phyloP scores from a whole-genome alignment of 129 eudicot genomes.

The Artemisia annua region DNA sequence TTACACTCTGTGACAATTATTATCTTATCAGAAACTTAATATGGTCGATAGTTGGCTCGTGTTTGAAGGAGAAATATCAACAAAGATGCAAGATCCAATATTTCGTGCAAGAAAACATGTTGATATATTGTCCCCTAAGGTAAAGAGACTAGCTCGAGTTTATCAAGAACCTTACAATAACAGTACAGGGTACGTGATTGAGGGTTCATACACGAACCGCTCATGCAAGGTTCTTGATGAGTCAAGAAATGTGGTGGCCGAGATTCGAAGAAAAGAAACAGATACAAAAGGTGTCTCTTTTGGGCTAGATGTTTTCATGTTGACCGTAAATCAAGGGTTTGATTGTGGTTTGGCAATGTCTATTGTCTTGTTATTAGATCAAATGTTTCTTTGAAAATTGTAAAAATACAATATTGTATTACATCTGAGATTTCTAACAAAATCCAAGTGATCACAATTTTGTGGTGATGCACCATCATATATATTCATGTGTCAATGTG shows the following conservation, averaged over 20 bases:
- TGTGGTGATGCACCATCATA: conserved; percentile 1
- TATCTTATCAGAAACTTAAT: conserved; percentile 41
- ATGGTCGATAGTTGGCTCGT: conserved; percentile 59
- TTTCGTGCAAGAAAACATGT: conserved; percentile 51
- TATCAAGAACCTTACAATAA: conserved; percentile 34
- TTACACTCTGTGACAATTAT: too few relatives aligned
- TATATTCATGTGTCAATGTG: background rate
- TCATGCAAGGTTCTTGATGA: conserved; percentile 72
- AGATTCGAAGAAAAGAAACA: conserved; percentile 73
- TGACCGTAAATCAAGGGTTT: conserved; percentile 56
- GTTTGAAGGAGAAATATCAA: conserved; percentile 51
- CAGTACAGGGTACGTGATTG: conserved; percentile 48
- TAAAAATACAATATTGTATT: conserved; percentile 20
- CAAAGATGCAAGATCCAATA: conserved; percentile 45
- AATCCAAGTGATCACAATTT: conserved; percentile 22
- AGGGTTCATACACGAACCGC: conserved; percentile 72
- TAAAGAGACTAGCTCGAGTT: conserved; percentile 60
- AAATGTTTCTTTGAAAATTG: conserved; percentile 58
- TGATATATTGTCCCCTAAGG: conserved; percentile 35
- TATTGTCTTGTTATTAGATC: conserved; percentile 73
- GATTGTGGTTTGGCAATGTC: conserved; percentile 71
- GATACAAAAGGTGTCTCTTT: conserved; percentile 48
- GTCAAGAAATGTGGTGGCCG: conserved; percentile 61
- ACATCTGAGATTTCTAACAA: conserved; percentile 19
- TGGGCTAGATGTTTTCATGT: conserved; percentile 73